These are phyloP conservation scores for Acanthamoeba royreba DNA, from an alignment of 208 protist genomes.

Conservation along the genomic window DNA sequence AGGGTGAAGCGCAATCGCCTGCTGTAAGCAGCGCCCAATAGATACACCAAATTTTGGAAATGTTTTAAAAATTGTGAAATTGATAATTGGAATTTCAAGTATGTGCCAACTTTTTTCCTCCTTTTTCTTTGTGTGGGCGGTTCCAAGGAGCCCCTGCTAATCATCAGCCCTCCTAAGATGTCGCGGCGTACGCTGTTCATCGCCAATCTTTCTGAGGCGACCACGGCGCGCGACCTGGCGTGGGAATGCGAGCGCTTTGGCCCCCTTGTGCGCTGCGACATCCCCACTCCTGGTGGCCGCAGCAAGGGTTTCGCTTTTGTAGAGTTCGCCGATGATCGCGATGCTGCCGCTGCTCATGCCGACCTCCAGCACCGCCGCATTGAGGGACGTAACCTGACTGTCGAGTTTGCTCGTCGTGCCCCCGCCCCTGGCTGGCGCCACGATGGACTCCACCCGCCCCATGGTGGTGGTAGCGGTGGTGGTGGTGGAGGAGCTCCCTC, in stretches of 20 bases:
- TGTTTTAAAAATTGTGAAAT: no score
- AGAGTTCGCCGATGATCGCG: conserved; percentile 7
- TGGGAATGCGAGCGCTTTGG: conserved; percentile 36
- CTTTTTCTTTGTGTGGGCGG: no score
- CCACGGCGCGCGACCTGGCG: conserved; percentile 1
- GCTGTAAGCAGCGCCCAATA: no score
- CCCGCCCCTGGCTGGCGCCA: conserved; percentile 3
- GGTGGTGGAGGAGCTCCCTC: neutral
- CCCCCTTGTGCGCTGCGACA: conserved; percentile 9
- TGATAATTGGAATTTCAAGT: no score
- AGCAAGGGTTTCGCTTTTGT: conserved; percentile 14
- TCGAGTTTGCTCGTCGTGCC: neutral
- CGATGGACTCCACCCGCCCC: neutral
- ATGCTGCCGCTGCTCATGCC: neutral
- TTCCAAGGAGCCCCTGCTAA: no score
- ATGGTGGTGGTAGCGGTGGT: no score
- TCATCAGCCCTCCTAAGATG: neutral
- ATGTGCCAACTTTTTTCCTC: no score
- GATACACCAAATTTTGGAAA: no score
- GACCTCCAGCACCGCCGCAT: neutral
- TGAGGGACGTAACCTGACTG: neutral
- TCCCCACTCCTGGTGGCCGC: conserved; percentile 1
- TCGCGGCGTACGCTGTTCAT: conserved; percentile 19
- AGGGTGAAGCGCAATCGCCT: no score
- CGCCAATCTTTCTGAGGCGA: neutral